These are phyloP conservation scores for Benincasa hispida DNA, from an alignment of 306 rosid species.

Conservation along the genomic window DNA sequence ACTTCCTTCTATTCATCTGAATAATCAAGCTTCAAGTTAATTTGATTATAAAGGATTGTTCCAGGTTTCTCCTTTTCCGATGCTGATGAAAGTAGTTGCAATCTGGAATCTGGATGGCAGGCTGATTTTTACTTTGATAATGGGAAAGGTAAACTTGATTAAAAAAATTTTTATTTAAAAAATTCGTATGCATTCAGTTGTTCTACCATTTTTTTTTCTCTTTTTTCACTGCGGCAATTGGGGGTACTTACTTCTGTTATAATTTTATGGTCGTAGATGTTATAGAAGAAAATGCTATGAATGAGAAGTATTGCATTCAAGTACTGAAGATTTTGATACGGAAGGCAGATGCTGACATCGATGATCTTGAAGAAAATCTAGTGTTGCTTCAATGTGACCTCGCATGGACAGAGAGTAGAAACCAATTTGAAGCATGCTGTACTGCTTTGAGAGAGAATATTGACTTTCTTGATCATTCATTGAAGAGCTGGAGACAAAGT, in stretches of 20 bases:
- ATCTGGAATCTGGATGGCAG: conserved; percentile 26
- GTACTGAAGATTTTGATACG: conserved; percentile 41
- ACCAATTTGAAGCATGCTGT: conserved; percentile 36
- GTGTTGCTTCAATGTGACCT: conserved; percentile 43
- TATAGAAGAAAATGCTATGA: conserved; percentile 52
- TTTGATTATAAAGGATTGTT: conserved; percentile 3
- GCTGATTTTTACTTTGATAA: conserved; percentile 34
- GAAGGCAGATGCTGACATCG: conserved; percentile 43
- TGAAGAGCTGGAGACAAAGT: conserved; percentile 30
- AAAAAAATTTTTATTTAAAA: neutral
- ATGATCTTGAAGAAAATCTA: conserved; percentile 48
- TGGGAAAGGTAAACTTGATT: conserved; percentile 30
- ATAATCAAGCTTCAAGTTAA: neutral
- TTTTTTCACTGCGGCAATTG: neutral
- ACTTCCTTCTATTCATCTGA: conserved; percentile 6
- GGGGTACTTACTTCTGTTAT: neutral
- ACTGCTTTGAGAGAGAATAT: conserved; percentile 41
- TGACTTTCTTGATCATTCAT: conserved; percentile 20
- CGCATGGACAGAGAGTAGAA: conserved; percentile 25
- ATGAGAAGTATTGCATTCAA: conserved; percentile 38
- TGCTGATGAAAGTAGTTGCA: conserved; percentile 15
- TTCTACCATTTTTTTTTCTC: neutral
- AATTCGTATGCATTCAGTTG: neutral
- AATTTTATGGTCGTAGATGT: conserved; percentile 27
- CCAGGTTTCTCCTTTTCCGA: conserved; percentile 23